Conservation (phyloP, 2,329 filamentous ascomycete genomes). For the Chaetomium sp. region DNA sequence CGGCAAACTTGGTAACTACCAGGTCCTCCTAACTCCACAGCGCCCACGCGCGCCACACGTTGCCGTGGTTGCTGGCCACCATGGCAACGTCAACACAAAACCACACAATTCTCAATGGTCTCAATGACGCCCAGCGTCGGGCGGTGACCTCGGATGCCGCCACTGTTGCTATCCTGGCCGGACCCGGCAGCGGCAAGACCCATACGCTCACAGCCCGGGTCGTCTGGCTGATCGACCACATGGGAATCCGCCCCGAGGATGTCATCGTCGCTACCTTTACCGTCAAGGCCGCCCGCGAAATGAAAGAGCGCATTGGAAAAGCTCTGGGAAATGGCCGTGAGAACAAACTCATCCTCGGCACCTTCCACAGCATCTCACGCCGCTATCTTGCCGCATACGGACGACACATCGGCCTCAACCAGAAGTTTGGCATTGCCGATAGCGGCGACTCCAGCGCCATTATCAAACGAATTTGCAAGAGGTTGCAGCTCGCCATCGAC, state of each 20-base stretch:
- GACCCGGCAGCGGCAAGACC: constrained; percentile 80
- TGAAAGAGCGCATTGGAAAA: constrained; percentile 82
- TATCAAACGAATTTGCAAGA: constrained; percentile 79
- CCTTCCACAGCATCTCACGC: constrained; percentile 90
- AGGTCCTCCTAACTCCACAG: background rate
- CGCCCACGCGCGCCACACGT: constrained; percentile 1
- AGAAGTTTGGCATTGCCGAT: constrained; percentile 90
- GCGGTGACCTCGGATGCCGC: constrained; percentile 56
- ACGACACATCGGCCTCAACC: constrained; percentile 75
- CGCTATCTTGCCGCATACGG: constrained; percentile 85
- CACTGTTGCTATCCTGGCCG: constrained; percentile 68
- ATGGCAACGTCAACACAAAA: constrained; percentile 19
- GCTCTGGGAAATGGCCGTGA: constrained; percentile 78
- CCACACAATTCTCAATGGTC: constrained; percentile 48
- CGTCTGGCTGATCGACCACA: constrained; percentile 77
- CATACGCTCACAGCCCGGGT: constrained; percentile 93
- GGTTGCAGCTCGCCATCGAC: constrained; percentile 68
- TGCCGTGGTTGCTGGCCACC: background rate
- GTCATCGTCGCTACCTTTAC: constrained; percentile 97
- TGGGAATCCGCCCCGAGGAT: constrained; percentile 76
- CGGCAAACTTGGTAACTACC: background rate
- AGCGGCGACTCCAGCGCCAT: constrained; percentile 77
- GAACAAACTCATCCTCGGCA: constrained; percentile 80
- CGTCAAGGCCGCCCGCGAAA: constrained; percentile 89
- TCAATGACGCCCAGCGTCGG: constrained; percentile 58